These are phyloP conservation scores for Candida qinlingensis DNA, from an alignment of 805 yeast species.

Conservation along the genomic window DNA sequence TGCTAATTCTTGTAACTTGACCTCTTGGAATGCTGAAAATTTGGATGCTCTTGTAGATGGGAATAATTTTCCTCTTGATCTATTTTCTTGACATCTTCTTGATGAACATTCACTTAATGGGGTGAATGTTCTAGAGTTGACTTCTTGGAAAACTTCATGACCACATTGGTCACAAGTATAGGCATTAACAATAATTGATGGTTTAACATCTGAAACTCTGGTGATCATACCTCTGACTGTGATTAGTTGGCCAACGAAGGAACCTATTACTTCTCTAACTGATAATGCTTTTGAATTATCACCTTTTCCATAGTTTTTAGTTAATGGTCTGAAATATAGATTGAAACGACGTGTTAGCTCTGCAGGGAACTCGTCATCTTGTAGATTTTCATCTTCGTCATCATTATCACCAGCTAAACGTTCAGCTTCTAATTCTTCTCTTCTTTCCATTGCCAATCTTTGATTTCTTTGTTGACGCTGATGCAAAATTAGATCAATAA, in stretches of 20 bases:
- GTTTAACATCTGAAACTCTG: constrained; percentile 93
- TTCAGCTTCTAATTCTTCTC: constrained; percentile 51
- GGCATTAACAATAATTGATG: constrained; percentile 84
- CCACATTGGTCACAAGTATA: constrained; percentile 98
- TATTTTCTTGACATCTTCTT: constrained; percentile 68
- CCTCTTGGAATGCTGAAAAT: constrained; percentile 92
- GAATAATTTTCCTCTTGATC: constrained; percentile 81
- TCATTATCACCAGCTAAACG: constrained; percentile 25
- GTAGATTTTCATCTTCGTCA: constrained; percentile 24
- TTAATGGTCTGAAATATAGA: constrained; percentile 79
- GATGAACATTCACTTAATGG: constrained; percentile 90
- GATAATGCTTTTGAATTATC: constrained; percentile 49
- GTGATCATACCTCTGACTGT: constrained; percentile 94
- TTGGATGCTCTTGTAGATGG: constrained; percentile 95
- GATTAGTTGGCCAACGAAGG: constrained; percentile 76
- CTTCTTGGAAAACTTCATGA: constrained; percentile 93
- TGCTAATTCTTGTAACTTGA: constrained; percentile 88
- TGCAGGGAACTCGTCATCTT: constrained; percentile 65
- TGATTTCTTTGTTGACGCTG: constrained; percentile 84
- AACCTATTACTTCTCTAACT: constrained; percentile 86
- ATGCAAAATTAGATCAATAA: constrained; percentile 84
- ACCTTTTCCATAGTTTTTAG: constrained; percentile 29
- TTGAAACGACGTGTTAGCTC: constrained; percentile 81
- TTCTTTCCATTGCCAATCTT: constrained; percentile 61
- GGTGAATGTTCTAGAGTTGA: constrained; percentile 72